Base-by-base conservation (phyloP, 352 stramenopile species). In the Globisporangium echinulatum region DNA sequence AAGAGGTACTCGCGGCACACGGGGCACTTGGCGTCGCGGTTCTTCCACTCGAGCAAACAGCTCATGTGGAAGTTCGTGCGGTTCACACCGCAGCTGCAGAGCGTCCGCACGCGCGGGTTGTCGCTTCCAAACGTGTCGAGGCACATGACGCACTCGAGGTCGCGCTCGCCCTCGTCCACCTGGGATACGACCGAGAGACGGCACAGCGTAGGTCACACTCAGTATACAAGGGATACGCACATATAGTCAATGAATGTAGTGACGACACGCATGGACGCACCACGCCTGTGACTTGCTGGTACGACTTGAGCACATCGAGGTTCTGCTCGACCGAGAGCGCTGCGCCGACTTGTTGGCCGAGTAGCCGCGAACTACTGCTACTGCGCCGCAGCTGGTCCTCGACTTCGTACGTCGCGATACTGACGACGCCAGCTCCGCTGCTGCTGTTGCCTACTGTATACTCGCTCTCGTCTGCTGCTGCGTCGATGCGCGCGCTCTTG, bases 51-150 rank as follows among this genome's bases (percentile, higher is more conserved):
- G 36, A 95, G 71, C 60, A 96, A 69, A 56, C 87, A 96, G 69
- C 79, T 84, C 66, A 95, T 77, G 52, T 96, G 87, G 59, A 95
- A 96, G 62, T 94, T 94, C 38, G 87, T 92, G 56, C 87, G 82
- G 66, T 96, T 96, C 74, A 96, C 78, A 56, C 87, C 87, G 65
- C 87, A 96, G 52, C 77, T 90, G 61, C 87, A 96, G 25, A 96
- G 61, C 48, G 87, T 92, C 25, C 85, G 84, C 51, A 96, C 72
- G 56, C 91, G 91, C 4, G 85, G 85, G 47, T 93, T 89, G 7
- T 83, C 75, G 52, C 67, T 44, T 1, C 67, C 82, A 54, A 92
- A 92, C 9, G 72, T 87, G 38, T 91, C 82, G n/a, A 92, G 58
- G 50, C 82, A 92, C 74, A 92, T 93, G 67, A 96, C 76, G 63